Conservation (phyloP, 768 basidiomycete species). For the Mycena galopus region DNA sequence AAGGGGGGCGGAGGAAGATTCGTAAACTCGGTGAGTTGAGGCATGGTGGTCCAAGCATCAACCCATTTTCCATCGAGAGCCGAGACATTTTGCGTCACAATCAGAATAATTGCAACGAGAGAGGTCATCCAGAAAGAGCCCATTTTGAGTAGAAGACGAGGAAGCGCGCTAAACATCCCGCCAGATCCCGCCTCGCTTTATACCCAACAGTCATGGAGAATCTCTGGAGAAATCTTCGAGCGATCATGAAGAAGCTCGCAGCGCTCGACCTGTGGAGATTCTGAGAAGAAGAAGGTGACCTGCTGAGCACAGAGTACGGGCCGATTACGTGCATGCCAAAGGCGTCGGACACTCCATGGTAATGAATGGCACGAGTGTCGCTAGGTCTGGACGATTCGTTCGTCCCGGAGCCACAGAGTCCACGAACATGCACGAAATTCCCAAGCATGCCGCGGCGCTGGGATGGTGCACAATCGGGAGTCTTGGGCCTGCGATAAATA, state of each 20-base stretch:
- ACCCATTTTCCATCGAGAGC: conserved; percentile 46
- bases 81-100: neutral
- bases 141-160: conserved; percentile 1
- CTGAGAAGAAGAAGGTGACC: conserved; percentile 4
- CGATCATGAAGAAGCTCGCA: too few species aligned
- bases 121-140: neutral
- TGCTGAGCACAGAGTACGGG: conserved; percentile 25
- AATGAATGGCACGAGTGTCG: neutral
- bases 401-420: too few species aligned
- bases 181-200: conserved; percentile 16
- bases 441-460: too few species aligned
- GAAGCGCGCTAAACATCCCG: neutral
- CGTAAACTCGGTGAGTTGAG: conserved; percentile 52
- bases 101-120: neutral
- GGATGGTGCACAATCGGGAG: too few species aligned
- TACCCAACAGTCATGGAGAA: conserved; percentile 8
- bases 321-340: neutral
- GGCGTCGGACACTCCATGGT: neutral
- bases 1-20: conserved; percentile 55
- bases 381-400: too few species aligned
- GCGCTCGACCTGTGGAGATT: too few species aligned
- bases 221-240: conserved; percentile 9
- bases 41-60: conserved; percentile 55
- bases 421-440: too few species aligned
- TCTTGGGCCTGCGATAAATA: too few species aligned